Conservation (phyloP, 2,329 filamentous ascomycete genomes). For the Penicillium fuscoglaucum region DNA sequence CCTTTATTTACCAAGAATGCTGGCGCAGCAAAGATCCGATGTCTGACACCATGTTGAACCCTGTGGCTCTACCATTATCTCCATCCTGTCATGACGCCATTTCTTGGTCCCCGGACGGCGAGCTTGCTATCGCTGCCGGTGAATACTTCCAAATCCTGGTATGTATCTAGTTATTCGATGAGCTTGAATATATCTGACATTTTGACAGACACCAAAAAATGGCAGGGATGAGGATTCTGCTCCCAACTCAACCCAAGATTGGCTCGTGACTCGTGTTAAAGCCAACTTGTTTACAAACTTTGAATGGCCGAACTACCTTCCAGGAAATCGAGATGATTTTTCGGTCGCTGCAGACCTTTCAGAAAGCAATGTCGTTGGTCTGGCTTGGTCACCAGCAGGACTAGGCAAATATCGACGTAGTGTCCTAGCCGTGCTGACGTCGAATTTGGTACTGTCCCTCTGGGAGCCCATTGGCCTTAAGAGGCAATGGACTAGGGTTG, state of each 20-base stretch:
- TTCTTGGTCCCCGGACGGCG: constrained; percentile 60
- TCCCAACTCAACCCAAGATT: constrained; percentile 21
- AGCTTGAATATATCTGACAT: neutral
- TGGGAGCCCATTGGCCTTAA: constrained; percentile 54
- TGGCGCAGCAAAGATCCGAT: neutral
- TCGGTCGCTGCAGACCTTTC: constrained; percentile 63
- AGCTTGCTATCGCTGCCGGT: constrained; percentile 57
- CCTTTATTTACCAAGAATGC: neutral
- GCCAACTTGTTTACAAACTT: constrained; percentile 54
- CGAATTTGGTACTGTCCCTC: constrained; percentile 57
- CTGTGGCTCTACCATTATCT: constrained; percentile 47
- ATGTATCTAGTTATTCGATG: constrained; percentile 20
- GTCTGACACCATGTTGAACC: constrained; percentile 29
- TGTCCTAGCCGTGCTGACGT: constrained; percentile 57
- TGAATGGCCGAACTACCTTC: constrained; percentile 52
- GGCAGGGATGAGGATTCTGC: constrained; percentile 21
- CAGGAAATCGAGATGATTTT: constrained; percentile 49
- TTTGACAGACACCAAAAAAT: constrained; percentile 13
- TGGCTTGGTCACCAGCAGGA: constrained; percentile 60
- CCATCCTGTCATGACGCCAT: constrained; percentile 55
- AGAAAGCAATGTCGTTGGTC: constrained; percentile 47
- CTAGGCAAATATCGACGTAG: constrained; percentile 56
- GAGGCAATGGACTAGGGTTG: constrained; percentile 53
- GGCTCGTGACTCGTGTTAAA: constrained; percentile 46
- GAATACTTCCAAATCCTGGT: constrained; percentile 58